Conservation (phyloP, 2,329 filamentous ascomycete species). For the Sporothrix inflata region DNA sequence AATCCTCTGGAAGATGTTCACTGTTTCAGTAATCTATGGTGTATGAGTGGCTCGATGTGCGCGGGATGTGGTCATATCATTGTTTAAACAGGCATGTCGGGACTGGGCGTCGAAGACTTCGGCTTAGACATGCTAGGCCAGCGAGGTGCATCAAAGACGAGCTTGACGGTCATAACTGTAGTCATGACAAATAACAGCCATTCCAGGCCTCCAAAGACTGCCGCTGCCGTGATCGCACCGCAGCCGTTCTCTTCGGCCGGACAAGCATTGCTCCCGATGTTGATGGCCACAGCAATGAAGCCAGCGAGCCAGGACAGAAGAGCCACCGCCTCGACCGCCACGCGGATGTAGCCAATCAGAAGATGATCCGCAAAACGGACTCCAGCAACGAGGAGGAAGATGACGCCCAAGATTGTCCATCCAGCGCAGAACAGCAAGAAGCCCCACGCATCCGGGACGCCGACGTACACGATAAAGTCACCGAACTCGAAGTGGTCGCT, state of each 20-base stretch:
- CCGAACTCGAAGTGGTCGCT: neutral
- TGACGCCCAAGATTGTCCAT: conserved; percentile 1
- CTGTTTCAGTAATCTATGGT: too few relatives aligned
- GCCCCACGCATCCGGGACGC: conserved; percentile 22
- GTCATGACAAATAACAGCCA: conserved; percentile 18
- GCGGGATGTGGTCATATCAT: too few relatives aligned
- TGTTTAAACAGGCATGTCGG: too few relatives aligned
- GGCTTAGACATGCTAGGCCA: too few relatives aligned
- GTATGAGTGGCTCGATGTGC: too few relatives aligned
- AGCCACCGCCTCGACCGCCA: conserved; percentile 16
- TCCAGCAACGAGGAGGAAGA: conserved; percentile 2
- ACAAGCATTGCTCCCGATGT: conserved; percentile 8
- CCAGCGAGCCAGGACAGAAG: conserved; percentile 25
- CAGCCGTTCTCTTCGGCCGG: neutral
- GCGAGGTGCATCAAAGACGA: neutral
- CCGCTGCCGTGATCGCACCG: conserved; percentile 4
- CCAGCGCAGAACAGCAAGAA: conserved; percentile 24
- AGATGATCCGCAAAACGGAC: neutral
- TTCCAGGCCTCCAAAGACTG: conserved; percentile 15
- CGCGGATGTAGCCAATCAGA: neutral
- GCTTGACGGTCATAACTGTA: neutral
- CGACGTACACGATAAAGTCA: neutral
- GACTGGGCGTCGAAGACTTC: too few relatives aligned
- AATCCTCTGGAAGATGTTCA: too few relatives aligned
- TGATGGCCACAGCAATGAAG: conserved; percentile 24